Evolutionary conservation across 345 rosid species (phyloP), one percentile per base, ranked within the genome.

Genomic region (Psidium guajava): DNA sequence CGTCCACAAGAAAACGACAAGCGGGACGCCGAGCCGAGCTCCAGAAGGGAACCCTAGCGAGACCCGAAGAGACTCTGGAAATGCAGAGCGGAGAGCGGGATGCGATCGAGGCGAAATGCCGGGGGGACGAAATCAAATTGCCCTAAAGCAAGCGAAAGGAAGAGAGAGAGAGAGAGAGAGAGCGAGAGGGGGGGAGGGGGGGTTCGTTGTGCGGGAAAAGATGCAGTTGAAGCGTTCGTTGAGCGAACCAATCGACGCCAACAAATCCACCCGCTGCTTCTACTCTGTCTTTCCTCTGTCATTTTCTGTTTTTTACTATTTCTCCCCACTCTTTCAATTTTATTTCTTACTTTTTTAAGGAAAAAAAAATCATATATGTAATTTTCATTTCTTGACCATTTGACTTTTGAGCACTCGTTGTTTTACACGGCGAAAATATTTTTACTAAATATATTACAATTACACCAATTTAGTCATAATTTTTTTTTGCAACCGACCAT

Each of bases 171-270:
- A 54, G 49, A 27, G 74, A 27, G 49, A 54, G 32, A 80, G 25
- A 24, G 25, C 5, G 12, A 18, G 53, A 83, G 84, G 77, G 85
- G 84, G 77, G 86, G 86, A 77, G 82, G 20, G 56, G 15, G 14
- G 11, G 80, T 82, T 82, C 81, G 86, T 90, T 85, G 87, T 92
- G 94, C 93, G 90, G 89, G 61, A 90, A 91, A 90, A 90, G 73
- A 82, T 91, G 95, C 95, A 86, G 93, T 92, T 92, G 98, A 95
- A 94, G 90, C 92, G 94, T 93, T 93, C 95, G 86, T 91, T 89
- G 89, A 83, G 88, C 89, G 77, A 90, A 91, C 89, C 87, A 85
- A 88, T 90, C 91, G 88, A 88, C 83, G 85, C 91, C 92, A 89
- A 87, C 92, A 56, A 91, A 91, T 81, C 85, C 85, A 28, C 77